Evolutionary conservation across 192 early-diverging fungal species (phyloP), one percentile per base, ranked within the genome.

Genomic region (Coemansia sp.): DNA sequence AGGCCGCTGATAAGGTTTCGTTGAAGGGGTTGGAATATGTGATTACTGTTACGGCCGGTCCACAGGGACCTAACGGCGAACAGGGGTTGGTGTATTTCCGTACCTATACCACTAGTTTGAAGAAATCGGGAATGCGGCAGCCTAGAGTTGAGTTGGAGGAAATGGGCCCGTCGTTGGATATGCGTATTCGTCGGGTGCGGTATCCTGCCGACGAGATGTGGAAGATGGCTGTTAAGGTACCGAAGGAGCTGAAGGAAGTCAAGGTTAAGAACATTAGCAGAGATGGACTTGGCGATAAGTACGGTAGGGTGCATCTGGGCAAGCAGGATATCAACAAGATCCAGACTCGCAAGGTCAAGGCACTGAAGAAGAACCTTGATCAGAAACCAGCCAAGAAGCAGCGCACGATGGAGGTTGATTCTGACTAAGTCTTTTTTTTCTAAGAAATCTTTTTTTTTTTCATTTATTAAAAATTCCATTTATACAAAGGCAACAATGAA

Each of bases 321-420:
- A 89, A 89, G 73, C 97, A 99, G 78, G 90, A 97, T 55, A 87
- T 99, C 54, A 72, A 85, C 63, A 93, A 94, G 87, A 86, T 99
- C 82, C 96, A 99, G 80, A 97, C 96, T 1, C 87, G 97, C 72
- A 99, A 99, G 87, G 95, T 99, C 91, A 98, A 98, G 88, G 97
- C 93, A 45, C 85, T 99, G 73, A 96, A 96, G 86, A 78, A 83
- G 61, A 67, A 65, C 22, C 71, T 82, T 36, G 79, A 82, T 43
- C 66, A 45, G 32, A 70, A 55, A 53, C 68, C 64, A 6, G 45
- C 33, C 66, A 81, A 81, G 61, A 70, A 28, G 33, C 74, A 74
- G 65, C 70, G 70, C 56, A 73, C 67, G 2, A 60, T 54, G 51
- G 56, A 71, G 2, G 62, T 64, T 2, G 63, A 70, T 28, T 64